Evolutionary conservation across 2,329 filamentous ascomycete species (phyloP), one percentile per base, ranked within the genome.

Genomic region (Monilinia vaccinii-corymbosi): DNA sequence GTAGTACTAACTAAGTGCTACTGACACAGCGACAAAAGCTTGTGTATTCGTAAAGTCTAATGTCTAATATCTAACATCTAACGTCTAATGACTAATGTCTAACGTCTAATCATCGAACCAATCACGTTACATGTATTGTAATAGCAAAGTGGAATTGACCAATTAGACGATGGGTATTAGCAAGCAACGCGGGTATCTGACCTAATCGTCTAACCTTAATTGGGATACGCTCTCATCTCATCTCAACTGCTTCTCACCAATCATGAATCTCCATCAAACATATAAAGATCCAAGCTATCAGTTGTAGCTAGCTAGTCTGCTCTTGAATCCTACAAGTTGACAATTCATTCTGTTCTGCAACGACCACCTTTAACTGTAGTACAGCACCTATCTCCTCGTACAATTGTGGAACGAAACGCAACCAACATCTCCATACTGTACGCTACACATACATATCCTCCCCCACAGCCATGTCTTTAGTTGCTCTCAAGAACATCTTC

Each of bases 401-500:
- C 50, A 48, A 48, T 48, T 48, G 46, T 48, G 18, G 42, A 25
- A 31, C 31, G 25, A 31, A 16, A 13, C 23, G 16, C 8, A 42
- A 42, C 40, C 34, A 42, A 8, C 14, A 52, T 21, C 6, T 13
- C 25, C 21, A 38, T n/a, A n/a, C n/a, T n/a, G n/a, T n/a, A n/a
- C n/a, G n/a, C n/a, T n/a, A n/a, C n/a, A n/a, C n/a, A n/a, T n/a
- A n/a, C 21, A 53, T n/a, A 53, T n/a, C 25, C 21, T 25, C 60
- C 18, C 58, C 62, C 18, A 60, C 48, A 64, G 58, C 58, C n/a
- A 71, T 72, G 68, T 71, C 69, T 58, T 50, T 72, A 31, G 69
- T 70, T 16, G 67, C 60, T 4, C 44, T 72, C 1, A 72, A 72
- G 56, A 71, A 70, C 36, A 46, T 72, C 21, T 72, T 72, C 61